Evolutionary conservation across 2,329 filamentous ascomycete genomes (phyloP), one percentile per base, ranked within the genome.

Genomic region (Alternaria infectoria): DNA sequence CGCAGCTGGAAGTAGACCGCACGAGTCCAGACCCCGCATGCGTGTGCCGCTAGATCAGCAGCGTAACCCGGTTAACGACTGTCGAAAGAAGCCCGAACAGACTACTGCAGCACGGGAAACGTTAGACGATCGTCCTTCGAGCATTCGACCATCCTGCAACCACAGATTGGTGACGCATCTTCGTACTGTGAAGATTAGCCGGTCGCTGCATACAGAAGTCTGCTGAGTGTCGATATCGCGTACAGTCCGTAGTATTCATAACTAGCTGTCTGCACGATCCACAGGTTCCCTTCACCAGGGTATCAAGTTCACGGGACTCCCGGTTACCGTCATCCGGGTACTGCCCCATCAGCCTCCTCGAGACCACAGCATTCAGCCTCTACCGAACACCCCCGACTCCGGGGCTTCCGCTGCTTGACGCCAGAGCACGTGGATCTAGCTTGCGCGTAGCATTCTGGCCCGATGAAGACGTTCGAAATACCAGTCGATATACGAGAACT

Each of bases 261-360:
- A 26, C 45, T 26, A 23, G 30, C 36, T 23, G 15, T 40, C 13
- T 36, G 13, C 49, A 52, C 13, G 49, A 21, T 40, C 11, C 11
- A 52, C 19, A 15, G 19, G 15, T 40, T 15, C 6, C 25, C 17
- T 50, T 28, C 47, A 32, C 15, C 25, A 50, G n/a, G 13, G 36
- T 8, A 7, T 7, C 47, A n/a, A 13, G 43, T 19, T 44, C 6
- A 46, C 30, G n/a, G 49, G 56, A 21, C 28, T 56, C 36, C 54
- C 61, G 66, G 64, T 25, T 62, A 68, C 54, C 61, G 44, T 65
- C 54, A 60, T 46, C 64, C 64, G 64, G 50, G 15, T 50, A 26
- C 28, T 17, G 30, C 26, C 36, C 28, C 21, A 26, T 32, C 28
- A 28, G 21, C 25, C n/a, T 56, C 43, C 8, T 23, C 43, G 10